Evolutionary conservation across 345 rosid species (phyloP).

Genomic region (Gossypium bickii): DNA sequence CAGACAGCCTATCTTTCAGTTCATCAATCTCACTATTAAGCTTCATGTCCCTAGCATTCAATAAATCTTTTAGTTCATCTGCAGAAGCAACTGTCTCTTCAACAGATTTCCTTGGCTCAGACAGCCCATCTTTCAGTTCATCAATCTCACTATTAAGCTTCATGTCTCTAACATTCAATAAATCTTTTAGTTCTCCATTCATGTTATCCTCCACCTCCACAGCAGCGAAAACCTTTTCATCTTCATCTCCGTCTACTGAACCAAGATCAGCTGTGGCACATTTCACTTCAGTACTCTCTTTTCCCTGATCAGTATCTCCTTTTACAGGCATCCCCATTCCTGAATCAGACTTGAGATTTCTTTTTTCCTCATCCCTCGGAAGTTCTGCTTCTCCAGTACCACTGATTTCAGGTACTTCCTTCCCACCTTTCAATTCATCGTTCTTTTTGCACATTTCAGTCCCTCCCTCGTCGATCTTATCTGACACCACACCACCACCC

Average conservation of each 20-base stretch:
- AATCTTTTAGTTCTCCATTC: constrained; percentile 20
- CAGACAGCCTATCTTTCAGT: constrained; percentile 14
- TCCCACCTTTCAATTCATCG: constrained; percentile 19
- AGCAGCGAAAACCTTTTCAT: constrained; percentile 9
- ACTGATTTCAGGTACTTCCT: constrained; percentile 19
- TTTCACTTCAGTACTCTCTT: no score
- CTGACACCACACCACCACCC: constrained; percentile 23
- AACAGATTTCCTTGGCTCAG: constrained; percentile 6
- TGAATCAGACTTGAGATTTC: not conserved
- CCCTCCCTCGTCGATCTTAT: constrained; percentile 46
- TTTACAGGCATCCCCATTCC: no score
- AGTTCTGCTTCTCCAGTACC: constrained; percentile 3
- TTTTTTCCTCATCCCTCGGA: constrained; percentile 23
- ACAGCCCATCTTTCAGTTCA: constrained; percentile 12
- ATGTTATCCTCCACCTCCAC: constrained; percentile 5
- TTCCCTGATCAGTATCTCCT: no score
- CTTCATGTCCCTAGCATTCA: not conserved
- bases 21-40: constrained; percentile 9
- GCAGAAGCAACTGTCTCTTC: constrained; percentile 22
- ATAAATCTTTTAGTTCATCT: not conserved
- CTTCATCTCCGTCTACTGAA: not conserved
- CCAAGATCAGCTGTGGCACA: no score
- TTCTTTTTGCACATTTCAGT: constrained; percentile 18
- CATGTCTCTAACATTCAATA: constrained; percentile 2
- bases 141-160: constrained; percentile 7